Base-by-base conservation (phyloP, 805 yeast species). In the Cyberlindnera japonica region DNA sequence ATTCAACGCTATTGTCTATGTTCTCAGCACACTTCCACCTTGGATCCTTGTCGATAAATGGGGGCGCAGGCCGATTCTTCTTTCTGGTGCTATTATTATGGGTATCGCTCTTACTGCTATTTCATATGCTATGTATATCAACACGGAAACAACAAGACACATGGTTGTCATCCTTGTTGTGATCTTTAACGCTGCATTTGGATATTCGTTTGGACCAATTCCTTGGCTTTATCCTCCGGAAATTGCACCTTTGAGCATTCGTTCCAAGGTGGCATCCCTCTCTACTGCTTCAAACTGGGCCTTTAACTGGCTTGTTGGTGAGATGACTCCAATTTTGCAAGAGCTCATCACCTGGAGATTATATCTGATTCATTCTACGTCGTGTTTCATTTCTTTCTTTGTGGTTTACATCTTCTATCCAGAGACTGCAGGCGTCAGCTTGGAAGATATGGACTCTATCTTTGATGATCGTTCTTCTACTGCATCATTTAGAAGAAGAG, bases 231-330 rank as follows among this genome's bases (percentile, higher is more conserved):
- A 83, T 60, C 87, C 90, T 51, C 82, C 86, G 45, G 96, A 87
- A 63, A 87, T 90, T 35, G 73, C 89, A 40, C 96, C 96, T 0
- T 74, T 85, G 47, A 71, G 81, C 15, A 87, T 88, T 10, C 74
- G 97, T 39, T 87, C 95, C 4, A 84, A 88, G 53, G 95, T 96
- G 43, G 95, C 95, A 0, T 86, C 95, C 2, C 67, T 87, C 47
- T 83, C 95, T 1, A 89, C 96, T 1, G 95, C 96, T 2, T 77
- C 95, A 5, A 90, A 89, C 60, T 89, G 97, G 97, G 74, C 86
- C 6, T 89, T 87, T 68, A 89, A 89, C 64, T 90, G 88, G 69
- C 65, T 90, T 25, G 96, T 89, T 20, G 96, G 97, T 11, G 93
- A 86, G 62, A 75, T 84, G 77, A 86, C 95, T 1, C 97, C 97